phyloP scores from a whole-genome alignment of 73 alveolate genomes.

The Loxodes magnus region DNA sequence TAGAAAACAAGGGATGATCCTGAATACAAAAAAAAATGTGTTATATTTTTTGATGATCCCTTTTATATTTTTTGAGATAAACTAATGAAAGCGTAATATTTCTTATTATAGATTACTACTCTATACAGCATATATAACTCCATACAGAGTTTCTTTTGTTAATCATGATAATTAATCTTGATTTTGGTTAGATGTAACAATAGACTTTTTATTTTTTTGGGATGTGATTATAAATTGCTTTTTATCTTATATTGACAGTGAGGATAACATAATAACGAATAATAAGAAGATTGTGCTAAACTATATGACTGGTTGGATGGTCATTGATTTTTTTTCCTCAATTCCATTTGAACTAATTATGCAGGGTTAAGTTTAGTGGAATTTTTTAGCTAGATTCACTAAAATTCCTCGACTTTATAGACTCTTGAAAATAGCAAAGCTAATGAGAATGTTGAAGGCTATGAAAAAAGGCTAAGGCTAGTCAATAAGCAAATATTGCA shows the following conservation, averaged over 20 bases:
- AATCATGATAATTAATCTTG: constrained; percentile 17
- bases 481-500: too few relatives aligned
- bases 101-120: constrained; percentile 9
- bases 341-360: constrained; percentile 26
- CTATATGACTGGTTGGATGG: constrained; percentile 48
- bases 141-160: constrained; percentile 51
- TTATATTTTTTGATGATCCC: constrained; percentile 43
- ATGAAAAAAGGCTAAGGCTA: constrained; percentile 50
- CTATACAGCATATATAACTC: constrained; percentile 38
- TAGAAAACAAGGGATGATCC: too few relatives aligned
- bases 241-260: constrained; percentile 41
- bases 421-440: constrained; percentile 35
- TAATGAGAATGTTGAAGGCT: constrained; percentile 45
- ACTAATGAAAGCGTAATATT: constrained; percentile 21
- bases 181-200: constrained; percentile 19
- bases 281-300: constrained; percentile 29
- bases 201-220: constrained; percentile 28
- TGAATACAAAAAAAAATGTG: too few relatives aligned
- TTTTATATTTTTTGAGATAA: constrained; percentile 44
- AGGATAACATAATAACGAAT: constrained; percentile 36
- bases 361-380: constrained; percentile 6
- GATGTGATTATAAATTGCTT: constrained; percentile 45
- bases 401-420: constrained; percentile 55
- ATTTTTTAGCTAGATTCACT: constrained; percentile 37
- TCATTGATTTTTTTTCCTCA: constrained; percentile 35